These are phyloP conservation scores for Chrysoporthe deuterocubensis DNA, from an alignment of 2,329 filamentous ascomycete species.

Conservation along the genomic window DNA sequence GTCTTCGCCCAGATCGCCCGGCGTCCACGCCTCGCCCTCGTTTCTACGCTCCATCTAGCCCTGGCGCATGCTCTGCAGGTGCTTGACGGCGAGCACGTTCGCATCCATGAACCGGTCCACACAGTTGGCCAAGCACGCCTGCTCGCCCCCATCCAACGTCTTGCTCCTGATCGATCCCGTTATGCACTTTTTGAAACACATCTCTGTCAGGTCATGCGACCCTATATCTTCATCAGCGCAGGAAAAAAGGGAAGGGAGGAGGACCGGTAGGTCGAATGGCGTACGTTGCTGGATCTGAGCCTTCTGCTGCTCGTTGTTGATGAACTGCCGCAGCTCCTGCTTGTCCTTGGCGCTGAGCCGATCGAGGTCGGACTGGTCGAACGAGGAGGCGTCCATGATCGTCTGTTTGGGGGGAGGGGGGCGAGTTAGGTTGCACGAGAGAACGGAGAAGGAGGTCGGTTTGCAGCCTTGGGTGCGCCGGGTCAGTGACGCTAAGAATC, in stretches of 20 bases:
- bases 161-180: slow-evolving; percentile 72
- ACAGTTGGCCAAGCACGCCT: slow-evolving; percentile 87
- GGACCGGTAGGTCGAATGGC: slow-evolving; percentile 30
- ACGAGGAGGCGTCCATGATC: slow-evolving; percentile 26
- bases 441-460: not conserved
- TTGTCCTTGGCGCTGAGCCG: slow-evolving; percentile 83
- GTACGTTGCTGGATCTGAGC: slow-evolving; percentile 67
- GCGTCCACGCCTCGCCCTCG: not conserved
- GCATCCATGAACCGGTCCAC: slow-evolving; percentile 93
- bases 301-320: slow-evolving; percentile 84
- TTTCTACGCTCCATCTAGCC: not conserved
- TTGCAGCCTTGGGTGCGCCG: not conserved
- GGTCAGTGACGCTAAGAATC: slow-evolving; percentile 17
- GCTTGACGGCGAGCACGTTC: slow-evolving; percentile 81
- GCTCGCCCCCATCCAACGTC: slow-evolving; percentile 76
- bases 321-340: slow-evolving; percentile 83
- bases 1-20: not conserved
- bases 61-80: slow-evolving; percentile 68
- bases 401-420: not conserved
- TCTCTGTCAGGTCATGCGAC: slow-evolving; percentile 64
- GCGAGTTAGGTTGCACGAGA: not conserved
- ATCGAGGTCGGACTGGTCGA: slow-evolving; percentile 67
- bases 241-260: not conserved
- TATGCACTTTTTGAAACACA: slow-evolving; percentile 96
- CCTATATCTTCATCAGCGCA: slow-evolving; percentile 40